Percentiles rank a stretch among this genome's conserved stretches.
Conservation (phyloP, 169 alveolate genomes). For the Plasmodium yoelii region DNA sequence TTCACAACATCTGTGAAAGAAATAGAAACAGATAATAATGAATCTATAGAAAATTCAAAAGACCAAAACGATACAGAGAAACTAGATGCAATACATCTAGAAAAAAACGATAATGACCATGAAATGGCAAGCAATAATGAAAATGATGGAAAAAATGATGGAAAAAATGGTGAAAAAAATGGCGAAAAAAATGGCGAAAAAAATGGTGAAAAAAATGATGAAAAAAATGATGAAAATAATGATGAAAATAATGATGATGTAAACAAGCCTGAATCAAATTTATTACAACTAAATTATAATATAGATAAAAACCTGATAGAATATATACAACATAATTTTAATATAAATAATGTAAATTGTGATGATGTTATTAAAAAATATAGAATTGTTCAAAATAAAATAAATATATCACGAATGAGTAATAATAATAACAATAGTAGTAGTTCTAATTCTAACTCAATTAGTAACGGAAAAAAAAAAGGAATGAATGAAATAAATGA, state of each 20-base stretch:
- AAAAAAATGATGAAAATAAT: no score
- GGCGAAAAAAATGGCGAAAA: no score
- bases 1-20: conserved; percentile 11
- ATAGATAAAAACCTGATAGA: conserved; percentile 5
- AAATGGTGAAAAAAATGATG: no score
- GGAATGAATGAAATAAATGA: not conserved
- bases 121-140: not conserved
- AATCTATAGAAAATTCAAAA: not conserved
- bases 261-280: not conserved
- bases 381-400: not conserved
- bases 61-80: not conserved
- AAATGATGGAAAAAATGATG: not conserved
- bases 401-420: not conserved
- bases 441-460: not conserved
- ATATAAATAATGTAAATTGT: not conserved
- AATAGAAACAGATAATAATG: not conserved
- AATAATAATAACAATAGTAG: not conserved
- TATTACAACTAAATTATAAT: conserved; percentile 4
- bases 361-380: conserved; percentile 31
- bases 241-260: not conserved
- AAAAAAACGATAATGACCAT: not conserved
- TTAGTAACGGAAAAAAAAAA: not conserved
- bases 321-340: conserved; percentile 50
- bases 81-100: no score
- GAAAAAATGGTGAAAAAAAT: no score